Base-by-base conservation (phyloP, 2,329 filamentous ascomycete species). In the Zasmidium angulare region DNA sequence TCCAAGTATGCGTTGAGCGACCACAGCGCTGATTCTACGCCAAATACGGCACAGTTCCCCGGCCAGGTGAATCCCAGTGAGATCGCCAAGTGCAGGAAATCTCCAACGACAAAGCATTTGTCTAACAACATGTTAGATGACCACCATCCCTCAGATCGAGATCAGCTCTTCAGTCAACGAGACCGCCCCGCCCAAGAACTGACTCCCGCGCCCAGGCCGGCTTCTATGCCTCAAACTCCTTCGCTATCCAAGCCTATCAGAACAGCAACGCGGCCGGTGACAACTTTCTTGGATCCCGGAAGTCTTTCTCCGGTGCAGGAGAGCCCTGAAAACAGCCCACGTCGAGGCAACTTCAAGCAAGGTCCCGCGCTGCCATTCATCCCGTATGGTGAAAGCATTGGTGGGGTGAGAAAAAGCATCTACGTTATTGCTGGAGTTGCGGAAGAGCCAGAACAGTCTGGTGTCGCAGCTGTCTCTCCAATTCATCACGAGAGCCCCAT, bases 31-130 rank as follows among this genome's bases (percentile, higher is more conserved):
- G 19, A 19, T 3, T 3, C 36, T 11, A 46, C 58, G 23, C 48
- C 53, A 26, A 23, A 23, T n/a, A 46, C 51, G 19, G 43, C 21
- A n/a, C 49, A 60, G 10, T 60, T 56, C 26, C 58, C 54, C 17
- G 54, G 50, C 17, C 58, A 60, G 31, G 53, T 60, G 43, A 60
- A 60, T 46, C 58, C 53, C 14, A 26, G 22, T 19, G 36, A 43
- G 36, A 17, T 43, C 7, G 36, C 36, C n/a, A 19, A 43, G 36
- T 10, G 14, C 7, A 43, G 36, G n/a, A 43, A 43, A 17, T 17
- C 36, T 43, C 9, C 3, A 4, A 17, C 6, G 11, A 19, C 12
- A 7, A 43, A 17, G n/a, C 11, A 17, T 4, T 7, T 9, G 7
- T 43, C 36, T 43, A 14, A 43, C n/a, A 17, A 43, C 36, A 43